phyloP scores from a whole-genome alignment of 768 basidiomycete species.

The Wakefieldia striispora region DNA sequence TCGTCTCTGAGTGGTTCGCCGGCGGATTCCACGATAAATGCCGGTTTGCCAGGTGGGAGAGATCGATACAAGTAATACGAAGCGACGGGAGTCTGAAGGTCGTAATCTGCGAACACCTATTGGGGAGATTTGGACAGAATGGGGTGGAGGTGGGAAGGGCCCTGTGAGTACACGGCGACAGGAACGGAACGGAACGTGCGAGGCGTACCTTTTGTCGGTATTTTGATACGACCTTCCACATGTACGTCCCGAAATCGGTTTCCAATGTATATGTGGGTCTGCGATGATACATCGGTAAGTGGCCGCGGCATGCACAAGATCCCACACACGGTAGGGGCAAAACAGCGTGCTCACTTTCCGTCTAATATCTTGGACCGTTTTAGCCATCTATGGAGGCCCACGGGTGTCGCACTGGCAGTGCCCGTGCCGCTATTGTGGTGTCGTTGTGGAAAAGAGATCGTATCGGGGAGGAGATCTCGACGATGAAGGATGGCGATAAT shows the following conservation, averaged over 20 bases:
- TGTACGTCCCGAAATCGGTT: conserved; percentile 22
- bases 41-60: conserved; percentile 9
- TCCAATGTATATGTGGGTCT: conserved; percentile 22
- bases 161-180: not conserved
- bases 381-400: conserved; percentile 28
- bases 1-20: conserved; percentile 31
- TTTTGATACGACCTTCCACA: conserved; percentile 27
- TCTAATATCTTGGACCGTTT: conserved; percentile 22
- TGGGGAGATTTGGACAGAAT: not conserved
- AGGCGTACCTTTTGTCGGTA: conserved; percentile 21
- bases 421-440: not conserved
- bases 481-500: conserved; percentile 26
- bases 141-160: not conserved
- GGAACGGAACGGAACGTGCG: not conserved
- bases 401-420: not conserved
- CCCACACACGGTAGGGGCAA: not conserved
- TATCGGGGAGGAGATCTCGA: conserved; percentile 27
- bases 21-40: conserved; percentile 19
- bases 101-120: conserved; percentile 23
- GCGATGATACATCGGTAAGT: not conserved
- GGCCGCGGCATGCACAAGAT: not conserved
- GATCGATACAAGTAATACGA: conserved; percentile 17
- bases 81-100: conserved; percentile 24
- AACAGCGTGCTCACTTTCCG: conserved; percentile 19
- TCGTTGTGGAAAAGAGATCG: conserved; percentile 25